Conservation (phyloP, 140 eudicot genomes). For the Erigeron philadelphicus region DNA sequence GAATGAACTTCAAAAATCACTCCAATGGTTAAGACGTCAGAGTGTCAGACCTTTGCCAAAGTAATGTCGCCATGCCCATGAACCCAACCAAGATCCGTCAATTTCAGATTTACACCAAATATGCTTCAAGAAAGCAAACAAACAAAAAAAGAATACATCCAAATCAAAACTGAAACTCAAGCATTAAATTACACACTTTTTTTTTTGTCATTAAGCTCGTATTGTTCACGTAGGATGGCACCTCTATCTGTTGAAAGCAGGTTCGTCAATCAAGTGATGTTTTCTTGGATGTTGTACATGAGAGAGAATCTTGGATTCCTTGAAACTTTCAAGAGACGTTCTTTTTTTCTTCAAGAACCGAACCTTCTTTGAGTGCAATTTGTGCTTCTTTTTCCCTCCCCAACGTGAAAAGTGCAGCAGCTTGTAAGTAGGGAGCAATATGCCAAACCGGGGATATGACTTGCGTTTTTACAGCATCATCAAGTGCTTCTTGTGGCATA, state of each 20-base stretch:
- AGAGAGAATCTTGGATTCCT: slow-evolving; percentile 1
- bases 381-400: slow-evolving; percentile 74
- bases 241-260: slow-evolving; percentile 25
- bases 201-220: slow-evolving; percentile 18
- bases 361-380: slow-evolving; percentile 67
- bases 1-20: slow-evolving; percentile 22
- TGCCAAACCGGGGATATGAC: slow-evolving; percentile 81
- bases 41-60: not conserved
- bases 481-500: slow-evolving; percentile 75
- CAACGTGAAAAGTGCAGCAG: slow-evolving; percentile 53
- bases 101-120: slow-evolving; percentile 24
- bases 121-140: slow-evolving; percentile 29
- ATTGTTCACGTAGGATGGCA: slow-evolving; percentile 20
- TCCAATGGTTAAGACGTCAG: too few species aligned
- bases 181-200: slow-evolving; percentile 14
- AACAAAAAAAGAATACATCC: slow-evolving; percentile 17
- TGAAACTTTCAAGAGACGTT: slow-evolving; percentile 22
- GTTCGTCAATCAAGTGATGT: not conserved
- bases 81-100: slow-evolving; percentile 23
- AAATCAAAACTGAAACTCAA: slow-evolving; percentile 27
- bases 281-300: slow-evolving; percentile 15
- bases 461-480: slow-evolving; percentile 81
- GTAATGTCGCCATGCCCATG: slow-evolving; percentile 11
- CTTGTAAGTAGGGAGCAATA: slow-evolving; percentile 68
- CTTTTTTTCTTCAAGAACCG: slow-evolving; percentile 65